A percentile compares a stretch with the other conserved stretches of the same genome.
phyloP scores from a whole-genome alignment of 768 basidiomycete genomes.

The Rhodotorula taiwanensis region DNA sequence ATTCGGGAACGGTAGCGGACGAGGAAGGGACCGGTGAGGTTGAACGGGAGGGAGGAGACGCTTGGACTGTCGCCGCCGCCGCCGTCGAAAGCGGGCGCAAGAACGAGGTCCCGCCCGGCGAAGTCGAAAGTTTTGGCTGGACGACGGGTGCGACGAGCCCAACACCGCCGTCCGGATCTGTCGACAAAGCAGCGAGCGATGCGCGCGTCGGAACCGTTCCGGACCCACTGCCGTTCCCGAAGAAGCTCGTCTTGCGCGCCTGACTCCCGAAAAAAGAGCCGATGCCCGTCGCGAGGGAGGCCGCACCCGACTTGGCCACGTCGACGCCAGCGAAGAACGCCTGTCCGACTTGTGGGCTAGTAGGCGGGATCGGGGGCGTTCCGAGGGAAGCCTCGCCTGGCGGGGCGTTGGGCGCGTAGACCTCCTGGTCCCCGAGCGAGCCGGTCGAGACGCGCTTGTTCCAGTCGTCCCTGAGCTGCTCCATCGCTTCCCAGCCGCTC shows the following conservation, averaged over 20 bases:
- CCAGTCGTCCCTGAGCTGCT: background rate
- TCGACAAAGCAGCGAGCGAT: too few species aligned
- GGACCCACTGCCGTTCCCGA: background rate
- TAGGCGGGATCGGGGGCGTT: background rate
- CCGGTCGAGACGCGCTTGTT: background rate
- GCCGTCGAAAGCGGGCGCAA: slow-evolving; percentile 6
- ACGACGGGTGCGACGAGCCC: too few species aligned
- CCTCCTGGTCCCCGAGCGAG: too few species aligned
- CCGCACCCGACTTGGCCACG: slow-evolving; percentile 30
- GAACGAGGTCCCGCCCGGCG: background rate
- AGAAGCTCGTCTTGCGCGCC: slow-evolving; percentile 1
- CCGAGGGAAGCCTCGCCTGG: background rate
- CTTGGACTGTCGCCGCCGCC: slow-evolving; percentile 4
- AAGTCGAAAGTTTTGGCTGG: background rate
- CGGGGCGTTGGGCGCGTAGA: too few species aligned
- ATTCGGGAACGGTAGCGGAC: background rate
- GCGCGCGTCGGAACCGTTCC: background rate
- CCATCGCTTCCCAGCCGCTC: slow-evolving; percentile 4
- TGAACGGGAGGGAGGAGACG: background rate
- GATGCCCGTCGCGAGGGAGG: slow-evolving; percentile 28
- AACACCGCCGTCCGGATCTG: too few species aligned
- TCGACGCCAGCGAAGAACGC: slow-evolving; percentile 31
- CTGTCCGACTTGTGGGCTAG: background rate
- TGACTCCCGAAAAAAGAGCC: slow-evolving; percentile 14
- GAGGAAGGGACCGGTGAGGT: background rate